Conservation (phyloP, 257 asterid species). For the Przewalskia tangutica region DNA sequence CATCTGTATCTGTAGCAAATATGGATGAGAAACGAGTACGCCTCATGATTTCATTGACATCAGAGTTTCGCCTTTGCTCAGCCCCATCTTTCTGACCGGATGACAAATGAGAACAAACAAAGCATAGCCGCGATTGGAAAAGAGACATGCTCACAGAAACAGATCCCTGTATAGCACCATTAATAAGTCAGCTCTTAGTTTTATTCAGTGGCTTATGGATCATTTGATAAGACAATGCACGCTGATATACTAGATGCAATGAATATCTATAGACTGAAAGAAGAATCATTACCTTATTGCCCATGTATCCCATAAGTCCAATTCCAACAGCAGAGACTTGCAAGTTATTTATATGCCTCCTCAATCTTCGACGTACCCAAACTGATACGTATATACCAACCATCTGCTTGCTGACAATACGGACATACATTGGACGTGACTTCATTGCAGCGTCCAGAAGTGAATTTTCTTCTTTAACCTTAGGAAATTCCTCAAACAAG, state of each 20-base stretch:
- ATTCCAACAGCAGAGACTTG: slow-evolving; percentile 89
- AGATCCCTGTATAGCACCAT: slow-evolving; percentile 56
- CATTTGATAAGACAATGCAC: not conserved
- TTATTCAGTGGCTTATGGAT: not conserved
- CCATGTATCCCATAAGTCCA: slow-evolving; percentile 98
- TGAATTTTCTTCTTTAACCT: slow-evolving; percentile 9
- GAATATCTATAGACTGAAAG: not conserved
- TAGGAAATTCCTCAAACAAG: slow-evolving; percentile 27
- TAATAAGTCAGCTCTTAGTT: not conserved
- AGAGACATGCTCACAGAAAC: slow-evolving; percentile 88
- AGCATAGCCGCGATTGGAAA: slow-evolving; percentile 80
- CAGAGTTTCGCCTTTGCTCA: slow-evolving; percentile 67
- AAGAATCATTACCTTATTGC: slow-evolving; percentile 62
- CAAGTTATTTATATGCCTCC: slow-evolving; percentile 79
- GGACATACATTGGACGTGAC: slow-evolving; percentile 40
- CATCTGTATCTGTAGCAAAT: slow-evolving; percentile 43
- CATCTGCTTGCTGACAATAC: slow-evolving; percentile 96
- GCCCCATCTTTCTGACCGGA: slow-evolving; percentile 78
- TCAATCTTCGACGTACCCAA: slow-evolving; percentile 69
- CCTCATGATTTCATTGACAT: slow-evolving; percentile 66
- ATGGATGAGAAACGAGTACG: slow-evolving; percentile 71
- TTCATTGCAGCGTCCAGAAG: slow-evolving; percentile 11
- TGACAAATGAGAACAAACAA: slow-evolving; percentile 86
- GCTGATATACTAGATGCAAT: not conserved
- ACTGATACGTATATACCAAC: slow-evolving; percentile 91